phyloP scores from a whole-genome alignment of 306 rosid genomes.

The Mucuna pruriens region DNA sequence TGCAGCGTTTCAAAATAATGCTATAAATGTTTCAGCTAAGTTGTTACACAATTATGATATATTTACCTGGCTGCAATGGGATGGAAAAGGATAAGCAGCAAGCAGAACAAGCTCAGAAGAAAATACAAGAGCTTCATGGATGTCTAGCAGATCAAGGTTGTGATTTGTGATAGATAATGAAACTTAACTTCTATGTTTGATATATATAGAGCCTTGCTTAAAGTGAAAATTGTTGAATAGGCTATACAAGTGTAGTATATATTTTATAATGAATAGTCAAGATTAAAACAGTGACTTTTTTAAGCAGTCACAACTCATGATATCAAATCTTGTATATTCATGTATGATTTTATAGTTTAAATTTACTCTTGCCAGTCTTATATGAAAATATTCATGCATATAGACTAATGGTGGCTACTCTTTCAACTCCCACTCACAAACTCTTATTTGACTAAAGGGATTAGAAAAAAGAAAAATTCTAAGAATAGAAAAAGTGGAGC shows the following conservation, averaged over 20 bases:
- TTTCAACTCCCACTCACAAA: not conserved
- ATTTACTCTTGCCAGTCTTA: too few species aligned
- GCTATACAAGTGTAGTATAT: too few species aligned
- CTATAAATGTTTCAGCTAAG: not conserved
- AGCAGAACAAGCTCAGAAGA: conserved; percentile 10
- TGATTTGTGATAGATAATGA: not conserved
- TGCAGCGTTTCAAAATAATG: too few species aligned
- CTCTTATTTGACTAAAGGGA: not conserved
- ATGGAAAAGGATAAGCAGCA: conserved; percentile 3
- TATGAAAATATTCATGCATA: too few species aligned
- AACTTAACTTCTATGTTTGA: not conserved
- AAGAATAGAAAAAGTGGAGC: not conserved
- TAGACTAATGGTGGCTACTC: not conserved
- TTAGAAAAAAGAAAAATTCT: not conserved
- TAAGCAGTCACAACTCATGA: too few species aligned
- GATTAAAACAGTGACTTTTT: too few species aligned
- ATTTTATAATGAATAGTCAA: too few species aligned
- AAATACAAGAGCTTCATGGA: not conserved
- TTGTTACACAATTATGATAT: not conserved
- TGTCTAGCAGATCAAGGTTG: not conserved
- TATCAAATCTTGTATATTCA: too few species aligned
- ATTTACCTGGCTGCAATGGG: conserved; percentile 9
- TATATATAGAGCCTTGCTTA: not conserved
- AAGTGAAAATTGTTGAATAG: not conserved
- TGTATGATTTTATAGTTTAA: too few species aligned